Evolutionary conservation across 1,284 basidiomycete species (phyloP).

Genomic region (Laetiporus sulphureus): DNA sequence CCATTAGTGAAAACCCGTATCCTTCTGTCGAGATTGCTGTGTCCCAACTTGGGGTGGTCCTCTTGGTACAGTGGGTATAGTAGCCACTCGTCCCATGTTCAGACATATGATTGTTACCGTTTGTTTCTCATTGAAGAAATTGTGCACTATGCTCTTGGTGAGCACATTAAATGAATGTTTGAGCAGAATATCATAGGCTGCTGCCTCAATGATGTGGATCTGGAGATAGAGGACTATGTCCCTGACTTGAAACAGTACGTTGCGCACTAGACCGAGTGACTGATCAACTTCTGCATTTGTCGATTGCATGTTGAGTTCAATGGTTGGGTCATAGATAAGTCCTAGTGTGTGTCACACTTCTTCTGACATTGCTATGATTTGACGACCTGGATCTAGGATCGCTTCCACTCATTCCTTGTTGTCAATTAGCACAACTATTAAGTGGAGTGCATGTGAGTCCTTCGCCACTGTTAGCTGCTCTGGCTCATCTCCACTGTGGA

Average conservation of each 20-base stretch:
- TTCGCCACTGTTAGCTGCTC: background rate
- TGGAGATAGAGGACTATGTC: slow-evolving; percentile 1
- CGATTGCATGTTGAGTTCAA: background rate
- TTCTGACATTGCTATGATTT: background rate
- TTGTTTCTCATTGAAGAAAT: background rate
- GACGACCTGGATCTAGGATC: background rate
- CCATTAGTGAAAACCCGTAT: too few species aligned
- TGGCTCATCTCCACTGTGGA: too few species aligned
- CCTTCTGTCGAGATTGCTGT: too few species aligned
- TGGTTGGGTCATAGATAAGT: background rate
- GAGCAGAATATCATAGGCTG: too few species aligned
- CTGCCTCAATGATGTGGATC: background rate
- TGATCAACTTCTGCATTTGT: background rate
- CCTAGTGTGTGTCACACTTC: too few species aligned
- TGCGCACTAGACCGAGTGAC: too few species aligned
- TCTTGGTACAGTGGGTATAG: too few species aligned
- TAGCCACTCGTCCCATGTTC: too few species aligned
- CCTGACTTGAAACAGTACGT: too few species aligned
- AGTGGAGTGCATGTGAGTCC: background rate
- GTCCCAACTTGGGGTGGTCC: too few species aligned
- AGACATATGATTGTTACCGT: background rate
- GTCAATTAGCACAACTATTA: background rate
- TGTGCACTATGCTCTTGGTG: background rate
- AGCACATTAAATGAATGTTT: background rate
- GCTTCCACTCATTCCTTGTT: background rate